Percentiles rank a stretch among this genome's conserved stretches.
These are phyloP conservation scores for Kwoniella heveanensis DNA, from an alignment of 768 basidiomycete genomes.

Conservation along the genomic window DNA sequence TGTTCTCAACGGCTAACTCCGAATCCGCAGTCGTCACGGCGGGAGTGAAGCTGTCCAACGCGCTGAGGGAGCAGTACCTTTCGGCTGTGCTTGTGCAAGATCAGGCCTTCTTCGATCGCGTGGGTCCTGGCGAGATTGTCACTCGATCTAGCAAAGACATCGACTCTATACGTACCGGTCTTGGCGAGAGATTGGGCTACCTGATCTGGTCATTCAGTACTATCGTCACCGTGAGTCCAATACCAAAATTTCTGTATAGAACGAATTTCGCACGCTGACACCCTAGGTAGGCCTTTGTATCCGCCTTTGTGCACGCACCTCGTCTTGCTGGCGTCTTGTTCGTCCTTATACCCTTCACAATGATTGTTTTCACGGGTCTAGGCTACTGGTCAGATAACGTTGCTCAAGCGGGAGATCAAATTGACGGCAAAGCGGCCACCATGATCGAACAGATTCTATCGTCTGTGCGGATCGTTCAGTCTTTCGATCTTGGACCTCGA, in stretches of 20 bases:
- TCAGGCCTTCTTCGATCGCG: slow-evolving; percentile 41
- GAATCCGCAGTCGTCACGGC: slow-evolving; percentile 37
- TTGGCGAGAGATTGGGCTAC: slow-evolving; percentile 44
- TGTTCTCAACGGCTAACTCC: too few relatives aligned
- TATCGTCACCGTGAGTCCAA: slow-evolving; percentile 35
- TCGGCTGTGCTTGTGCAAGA: slow-evolving; percentile 39
- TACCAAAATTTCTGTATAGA: too few relatives aligned
- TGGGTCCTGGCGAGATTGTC: slow-evolving; percentile 43
- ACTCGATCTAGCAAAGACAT: slow-evolving; percentile 41
- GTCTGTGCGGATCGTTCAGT: slow-evolving; percentile 46
- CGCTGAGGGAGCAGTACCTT: slow-evolving; percentile 39
- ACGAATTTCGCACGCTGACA: too few relatives aligned
- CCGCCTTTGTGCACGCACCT: slow-evolving; percentile 35
- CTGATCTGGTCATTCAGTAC: slow-evolving; percentile 35
- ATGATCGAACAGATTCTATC: slow-evolving; percentile 48
- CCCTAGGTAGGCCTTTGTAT: slow-evolving; percentile 36
- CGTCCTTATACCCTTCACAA: slow-evolving; percentile 34
- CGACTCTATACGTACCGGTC: slow-evolving; percentile 29
- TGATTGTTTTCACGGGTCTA: slow-evolving; percentile 22
- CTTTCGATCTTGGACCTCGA: slow-evolving; percentile 34
- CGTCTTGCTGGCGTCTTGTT: slow-evolving; percentile 43
- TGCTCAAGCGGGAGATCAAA: slow-evolving; percentile 5
- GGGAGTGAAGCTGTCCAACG: slow-evolving; percentile 31
- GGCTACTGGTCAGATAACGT: slow-evolving; percentile 37
- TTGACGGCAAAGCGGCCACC: slow-evolving; percentile 39